These are phyloP conservation scores for Brassica balearica DNA, from an alignment of 441 rosid species.

Conservation along the genomic window DNA sequence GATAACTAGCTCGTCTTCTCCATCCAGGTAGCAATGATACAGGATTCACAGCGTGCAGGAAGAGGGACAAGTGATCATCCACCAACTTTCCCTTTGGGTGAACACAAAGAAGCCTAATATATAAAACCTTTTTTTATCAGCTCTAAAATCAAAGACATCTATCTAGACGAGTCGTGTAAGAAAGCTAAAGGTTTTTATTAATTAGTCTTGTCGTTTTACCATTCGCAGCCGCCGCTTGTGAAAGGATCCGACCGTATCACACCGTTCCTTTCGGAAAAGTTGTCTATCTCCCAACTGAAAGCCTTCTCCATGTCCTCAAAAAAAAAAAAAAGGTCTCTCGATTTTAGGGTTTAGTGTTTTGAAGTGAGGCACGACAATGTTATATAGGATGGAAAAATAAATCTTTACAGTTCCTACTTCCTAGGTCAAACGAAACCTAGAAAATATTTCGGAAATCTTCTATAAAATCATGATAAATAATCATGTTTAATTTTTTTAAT, in stretches of 20 bases:
- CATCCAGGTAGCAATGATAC: constrained; percentile 21
- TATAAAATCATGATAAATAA: background rate
- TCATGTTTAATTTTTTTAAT: background rate
- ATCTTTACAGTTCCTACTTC: background rate
- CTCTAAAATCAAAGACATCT: background rate
- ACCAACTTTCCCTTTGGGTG: background rate
- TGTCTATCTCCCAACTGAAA: constrained; percentile 23
- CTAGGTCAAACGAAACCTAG: constrained; percentile 13
- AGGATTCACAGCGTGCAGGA: background rate
- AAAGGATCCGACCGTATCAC: background rate
- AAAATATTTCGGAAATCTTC: background rate
- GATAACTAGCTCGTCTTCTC: constrained; percentile 2
- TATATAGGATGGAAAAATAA: background rate
- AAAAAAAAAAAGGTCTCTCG: background rate
- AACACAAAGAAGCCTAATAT: constrained; percentile 8
- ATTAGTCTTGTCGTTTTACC: constrained; percentile 21
- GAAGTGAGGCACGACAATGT: background rate
- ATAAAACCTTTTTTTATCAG: constrained; percentile 1
- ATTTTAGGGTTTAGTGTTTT: constrained; percentile 14
- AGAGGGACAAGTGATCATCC: constrained; percentile 10
- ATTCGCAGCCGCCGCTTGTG: constrained; percentile 21
- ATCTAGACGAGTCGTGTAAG: constrained; percentile 1
- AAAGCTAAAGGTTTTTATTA: background rate
- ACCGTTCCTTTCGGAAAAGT: constrained; percentile 5
- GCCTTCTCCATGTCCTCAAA: background rate